These are phyloP conservation scores for Mariannaea elegans DNA, from an alignment of 2,329 filamentous ascomycete species.

Conservation along the genomic window DNA sequence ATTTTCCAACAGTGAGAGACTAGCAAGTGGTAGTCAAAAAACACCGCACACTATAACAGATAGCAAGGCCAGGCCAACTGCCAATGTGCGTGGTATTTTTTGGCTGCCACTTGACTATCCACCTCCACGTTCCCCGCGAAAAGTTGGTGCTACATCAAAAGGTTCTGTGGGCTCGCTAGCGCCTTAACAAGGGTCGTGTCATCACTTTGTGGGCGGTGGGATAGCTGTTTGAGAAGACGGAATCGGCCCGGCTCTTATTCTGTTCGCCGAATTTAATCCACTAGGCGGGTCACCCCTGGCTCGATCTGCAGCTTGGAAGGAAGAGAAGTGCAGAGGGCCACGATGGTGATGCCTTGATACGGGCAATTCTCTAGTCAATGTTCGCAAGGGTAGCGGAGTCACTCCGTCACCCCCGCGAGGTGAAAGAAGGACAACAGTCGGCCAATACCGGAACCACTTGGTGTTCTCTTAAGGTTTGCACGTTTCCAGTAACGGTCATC, in stretches of 20 bases:
- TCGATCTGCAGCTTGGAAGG: slow-evolving; percentile 2
- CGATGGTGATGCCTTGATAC: slow-evolving; percentile 3
- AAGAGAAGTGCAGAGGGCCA: slow-evolving; percentile 6
- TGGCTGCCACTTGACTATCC: background rate
- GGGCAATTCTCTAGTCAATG: slow-evolving; percentile 2
- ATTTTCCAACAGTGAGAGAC: slow-evolving; percentile 6
- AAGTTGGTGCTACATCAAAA: background rate
- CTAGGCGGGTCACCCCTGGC: slow-evolving; percentile 6
- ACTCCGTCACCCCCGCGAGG: slow-evolving; percentile 11
- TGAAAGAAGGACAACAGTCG: background rate
- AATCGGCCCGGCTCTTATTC: slow-evolving; percentile 38
- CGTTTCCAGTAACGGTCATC: background rate
- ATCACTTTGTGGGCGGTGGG: slow-evolving; percentile 9
- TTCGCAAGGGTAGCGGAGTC: slow-evolving; percentile 15
- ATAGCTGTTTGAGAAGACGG: slow-evolving; percentile 1
- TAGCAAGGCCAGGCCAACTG: too few species aligned
- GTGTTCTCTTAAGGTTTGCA: background rate
- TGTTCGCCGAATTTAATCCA: slow-evolving; percentile 26
- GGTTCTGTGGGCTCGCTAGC: background rate
- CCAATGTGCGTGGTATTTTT: too few species aligned
- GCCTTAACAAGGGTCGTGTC: background rate
- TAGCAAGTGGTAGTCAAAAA: too few species aligned
- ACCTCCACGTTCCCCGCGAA: slow-evolving; percentile 19
- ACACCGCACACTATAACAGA: too few species aligned
- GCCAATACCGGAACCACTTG: background rate